Conservation (phyloP, 2,329 filamentous ascomycete species). For the Calonectria hawksworthii region DNA sequence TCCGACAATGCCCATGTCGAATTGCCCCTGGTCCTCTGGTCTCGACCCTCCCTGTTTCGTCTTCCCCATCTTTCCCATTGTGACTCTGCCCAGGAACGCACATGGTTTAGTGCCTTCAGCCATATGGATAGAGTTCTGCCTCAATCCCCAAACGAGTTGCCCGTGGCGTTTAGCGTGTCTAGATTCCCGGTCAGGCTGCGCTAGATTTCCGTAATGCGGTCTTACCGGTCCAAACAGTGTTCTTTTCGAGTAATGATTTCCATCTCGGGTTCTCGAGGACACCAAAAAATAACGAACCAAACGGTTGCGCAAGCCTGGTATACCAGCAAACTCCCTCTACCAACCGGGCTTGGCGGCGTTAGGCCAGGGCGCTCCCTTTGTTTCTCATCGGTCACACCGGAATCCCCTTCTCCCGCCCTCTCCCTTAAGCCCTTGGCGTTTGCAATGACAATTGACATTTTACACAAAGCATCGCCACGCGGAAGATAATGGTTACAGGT, state of each 20-base stretch:
- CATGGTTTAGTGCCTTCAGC: constrained; percentile 33
- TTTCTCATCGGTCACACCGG: background rate
- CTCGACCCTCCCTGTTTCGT: constrained; percentile 24
- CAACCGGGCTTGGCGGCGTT: background rate
- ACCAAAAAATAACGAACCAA: background rate
- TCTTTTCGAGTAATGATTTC: constrained; percentile 1
- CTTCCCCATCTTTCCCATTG: constrained; percentile 16
- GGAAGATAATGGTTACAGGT: background rate
- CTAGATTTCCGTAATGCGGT: background rate
- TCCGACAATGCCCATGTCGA: background rate
- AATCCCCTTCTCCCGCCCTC: background rate
- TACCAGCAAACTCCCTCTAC: background rate
- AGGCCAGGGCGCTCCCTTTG: background rate
- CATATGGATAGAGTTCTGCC: constrained; percentile 40
- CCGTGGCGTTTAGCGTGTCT: constrained; percentile 11
- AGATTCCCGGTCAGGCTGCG: constrained; percentile 26
- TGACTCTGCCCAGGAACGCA: constrained; percentile 22
- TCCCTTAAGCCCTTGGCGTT: too few relatives aligned
- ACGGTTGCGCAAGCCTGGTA: background rate
- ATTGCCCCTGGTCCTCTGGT: background rate
- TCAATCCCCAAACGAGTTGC: constrained; percentile 36
- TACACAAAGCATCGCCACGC: background rate
- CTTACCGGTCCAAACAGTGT: constrained; percentile 1
- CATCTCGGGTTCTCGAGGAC: background rate
- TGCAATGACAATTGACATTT: background rate